These are phyloP conservation scores for Trifolium pratense DNA, from an alignment of 306 rosid species.

Conservation along the genomic window DNA sequence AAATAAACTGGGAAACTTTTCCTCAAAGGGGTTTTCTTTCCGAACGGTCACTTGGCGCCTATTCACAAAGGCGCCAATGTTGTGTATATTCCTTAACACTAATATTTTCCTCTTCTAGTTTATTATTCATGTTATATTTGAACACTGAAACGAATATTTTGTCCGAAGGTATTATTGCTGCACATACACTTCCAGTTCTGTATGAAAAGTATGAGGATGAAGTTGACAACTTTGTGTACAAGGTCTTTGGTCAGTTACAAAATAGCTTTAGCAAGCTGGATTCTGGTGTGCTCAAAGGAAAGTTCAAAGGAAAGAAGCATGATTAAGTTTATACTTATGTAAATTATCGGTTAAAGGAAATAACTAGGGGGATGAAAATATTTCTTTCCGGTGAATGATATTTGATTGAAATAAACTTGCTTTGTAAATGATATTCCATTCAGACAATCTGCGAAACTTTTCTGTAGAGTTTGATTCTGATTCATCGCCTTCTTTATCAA, in stretches of 20 bases:
- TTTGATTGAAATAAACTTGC: not conserved
- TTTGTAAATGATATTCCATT: conserved; percentile 12
- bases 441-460: not conserved
- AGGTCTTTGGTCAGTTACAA: conserved; percentile 58
- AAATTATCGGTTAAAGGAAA: conserved; percentile 3
- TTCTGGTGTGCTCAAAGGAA: conserved; percentile 66
- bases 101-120: not conserved
- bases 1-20: not conserved
- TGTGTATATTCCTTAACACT: conserved; percentile 3
- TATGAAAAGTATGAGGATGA: conserved; percentile 81
- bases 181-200: conserved; percentile 82
- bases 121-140: conserved; percentile 27
- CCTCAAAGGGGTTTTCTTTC: not conserved
- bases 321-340: conserved; percentile 51
- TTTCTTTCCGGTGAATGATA: not conserved
- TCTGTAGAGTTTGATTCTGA: not conserved
- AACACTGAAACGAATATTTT: conserved; percentile 30
- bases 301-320: conserved; percentile 56
- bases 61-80: not conserved
- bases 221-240: conserved; percentile 65
- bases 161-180: conserved; percentile 72
- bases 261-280: conserved; percentile 62
- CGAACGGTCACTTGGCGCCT: not conserved
- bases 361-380: conserved; percentile 7
- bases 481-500: not conserved